Evolutionary conservation across 2,329 filamentous ascomycete genomes (phyloP), one percentile per base, ranked within the genome.

Genomic region (Cladosporium sphaerospermum): DNA sequence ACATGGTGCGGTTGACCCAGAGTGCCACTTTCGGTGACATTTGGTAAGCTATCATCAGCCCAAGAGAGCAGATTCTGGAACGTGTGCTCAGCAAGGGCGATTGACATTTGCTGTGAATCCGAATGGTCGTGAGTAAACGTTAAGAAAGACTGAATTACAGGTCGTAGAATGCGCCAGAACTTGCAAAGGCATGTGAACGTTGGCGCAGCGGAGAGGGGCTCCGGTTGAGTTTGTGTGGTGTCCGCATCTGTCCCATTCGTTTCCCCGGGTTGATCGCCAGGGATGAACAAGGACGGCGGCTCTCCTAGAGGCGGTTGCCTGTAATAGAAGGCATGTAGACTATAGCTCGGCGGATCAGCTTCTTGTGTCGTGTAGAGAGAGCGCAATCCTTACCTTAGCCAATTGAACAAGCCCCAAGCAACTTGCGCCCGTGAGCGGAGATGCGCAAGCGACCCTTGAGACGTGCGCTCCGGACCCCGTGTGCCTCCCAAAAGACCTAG

Each of bases 131-230:
- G 11, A n/a, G n/a, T 40, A 3, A 33, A 9, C 8, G 9, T 41
- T 23, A 1, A 28, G 37, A n/a, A 49, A n/a, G 7, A 31, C 16
- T 14, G 16, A 1, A 49, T 32, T 10, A 42, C 13, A 10, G 46
- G 46, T n/a, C 41, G n/a, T 7, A 49, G 14, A 9, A 42, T 49
- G 5, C 46, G 46, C 46, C 37, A 49, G 37, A 49, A 49, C 5
- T 33, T 41, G 16, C 46, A 41, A 5, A 49, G 14, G 9, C 37
- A 49, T 9, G 37, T 33, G 3, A 49, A 32, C 7, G 37, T 49
- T 9, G 45, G 11, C 8, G 19, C 45, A 18, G 39, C 39, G 19
- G 39, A 47, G 28, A 36, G 34, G 2, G 45, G 39, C 3, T 19
- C 28, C 1, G 13, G 45, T n/a, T 47, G 33, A 14, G 33, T 47